These are phyloP conservation scores for Annulohypoxylon stygium DNA, from an alignment of 495 filamentous ascomycete species.

Conservation along the genomic window DNA sequence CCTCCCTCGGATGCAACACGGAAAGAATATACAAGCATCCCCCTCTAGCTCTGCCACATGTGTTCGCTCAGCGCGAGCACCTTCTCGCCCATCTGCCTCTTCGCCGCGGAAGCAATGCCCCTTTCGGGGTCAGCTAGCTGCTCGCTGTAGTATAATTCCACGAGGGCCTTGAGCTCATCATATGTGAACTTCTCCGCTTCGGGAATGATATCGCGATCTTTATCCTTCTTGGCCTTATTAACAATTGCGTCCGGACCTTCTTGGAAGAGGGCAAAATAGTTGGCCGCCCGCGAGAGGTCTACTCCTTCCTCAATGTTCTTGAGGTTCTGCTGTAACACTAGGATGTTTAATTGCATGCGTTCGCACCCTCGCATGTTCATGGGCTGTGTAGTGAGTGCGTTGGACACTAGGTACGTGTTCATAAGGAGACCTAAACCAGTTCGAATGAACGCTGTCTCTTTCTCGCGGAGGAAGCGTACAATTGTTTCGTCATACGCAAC, in stretches of 20 bases:
- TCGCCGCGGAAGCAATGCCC: slow-evolving; percentile 78
- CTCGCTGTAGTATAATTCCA: slow-evolving; percentile 91
- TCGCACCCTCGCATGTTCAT: slow-evolving; percentile 83
- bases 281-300: slow-evolving; percentile 74
- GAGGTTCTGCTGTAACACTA: slow-evolving; percentile 94
- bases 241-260: slow-evolving; percentile 79
- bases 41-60: slow-evolving; percentile 73
- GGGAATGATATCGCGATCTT: slow-evolving; percentile 51
- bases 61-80: slow-evolving; percentile 81
- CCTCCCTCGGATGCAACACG: background rate
- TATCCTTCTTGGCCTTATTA: slow-evolving; percentile 69
- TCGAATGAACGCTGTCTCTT: slow-evolving; percentile 76
- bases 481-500: slow-evolving; percentile 86
- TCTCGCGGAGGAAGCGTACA: slow-evolving; percentile 73
- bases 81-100: slow-evolving; percentile 80
- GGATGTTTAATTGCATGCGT: slow-evolving; percentile 88
- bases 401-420: slow-evolving; percentile 76
- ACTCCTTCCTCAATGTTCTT: slow-evolving; percentile 88
- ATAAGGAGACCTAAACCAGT: slow-evolving; percentile 78
- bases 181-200: slow-evolving; percentile 72
- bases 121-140: slow-evolving; percentile 76
- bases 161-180: slow-evolving; percentile 84
- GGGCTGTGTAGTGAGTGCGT: slow-evolving; percentile 70
- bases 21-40: slow-evolving; percentile 6
- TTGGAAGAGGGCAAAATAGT: slow-evolving; percentile 84